A percentile compares a stretch with the other conserved stretches of the same genome.
Conservation (phyloP, 805 yeast species). For the Pichia phayaonensis region DNA sequence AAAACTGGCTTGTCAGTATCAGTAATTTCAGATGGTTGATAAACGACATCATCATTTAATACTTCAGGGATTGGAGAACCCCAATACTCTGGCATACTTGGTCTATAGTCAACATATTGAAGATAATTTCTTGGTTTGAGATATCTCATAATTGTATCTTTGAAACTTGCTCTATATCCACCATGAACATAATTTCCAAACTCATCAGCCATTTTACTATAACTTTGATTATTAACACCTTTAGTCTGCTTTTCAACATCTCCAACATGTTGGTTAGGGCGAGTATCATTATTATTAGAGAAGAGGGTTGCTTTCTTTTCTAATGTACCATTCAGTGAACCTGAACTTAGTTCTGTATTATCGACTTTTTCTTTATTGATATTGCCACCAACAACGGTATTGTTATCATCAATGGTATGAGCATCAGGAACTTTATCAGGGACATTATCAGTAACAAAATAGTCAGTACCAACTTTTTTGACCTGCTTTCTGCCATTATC, state of each 20-base stretch:
- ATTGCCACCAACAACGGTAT: background rate
- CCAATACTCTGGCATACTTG: slow-evolving; percentile 32
- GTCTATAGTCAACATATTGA: slow-evolving; percentile 23
- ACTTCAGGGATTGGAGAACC: slow-evolving; percentile 13
- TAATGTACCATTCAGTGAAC: background rate
- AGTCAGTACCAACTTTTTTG: slow-evolving; percentile 27
- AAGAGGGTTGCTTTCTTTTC: slow-evolving; percentile 3
- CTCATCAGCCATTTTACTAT: background rate
- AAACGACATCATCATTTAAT: slow-evolving; percentile 19
- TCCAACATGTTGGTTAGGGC: too few relatives aligned
- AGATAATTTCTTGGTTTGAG: slow-evolving; percentile 23
- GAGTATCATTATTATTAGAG: background rate
- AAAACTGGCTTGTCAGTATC: slow-evolving; percentile 47
- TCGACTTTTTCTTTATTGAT: background rate
- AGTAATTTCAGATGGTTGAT: slow-evolving; percentile 50
- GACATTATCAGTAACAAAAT: slow-evolving; percentile 16
- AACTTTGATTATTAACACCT: background rate
- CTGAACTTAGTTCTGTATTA: background rate
- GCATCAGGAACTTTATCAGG: slow-evolving; percentile 1
- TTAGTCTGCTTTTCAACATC: background rate
- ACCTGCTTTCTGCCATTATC: slow-evolving; percentile 63
- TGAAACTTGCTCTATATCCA: background rate
- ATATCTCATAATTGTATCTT: slow-evolving; percentile 16
- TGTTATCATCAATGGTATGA: slow-evolving; percentile 1
- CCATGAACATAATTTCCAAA: slow-evolving; percentile 1